Percentiles rank a stretch among this genome's conserved stretches.
These are phyloP conservation scores for Mortierella sp. DNA, from an alignment of 371 early-diverging fungal genomes.

Conservation along the genomic window DNA sequence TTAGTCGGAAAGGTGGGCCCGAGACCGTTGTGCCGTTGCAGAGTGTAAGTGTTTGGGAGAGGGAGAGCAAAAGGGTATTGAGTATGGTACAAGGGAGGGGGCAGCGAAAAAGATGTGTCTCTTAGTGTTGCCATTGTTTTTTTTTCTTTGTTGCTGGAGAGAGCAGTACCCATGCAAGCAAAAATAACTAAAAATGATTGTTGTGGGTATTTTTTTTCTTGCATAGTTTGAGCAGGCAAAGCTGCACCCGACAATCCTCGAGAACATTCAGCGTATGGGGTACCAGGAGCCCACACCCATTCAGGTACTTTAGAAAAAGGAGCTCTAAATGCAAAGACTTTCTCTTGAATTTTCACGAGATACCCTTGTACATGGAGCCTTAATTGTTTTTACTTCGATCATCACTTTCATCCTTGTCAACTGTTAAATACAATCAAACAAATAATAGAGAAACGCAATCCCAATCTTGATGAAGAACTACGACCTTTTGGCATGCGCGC, in stretches of 20 bases:
- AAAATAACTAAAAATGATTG: background rate
- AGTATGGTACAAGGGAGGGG: conserved; percentile 51
- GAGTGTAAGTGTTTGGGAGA: conserved; percentile 13
- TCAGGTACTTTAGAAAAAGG: conserved; percentile 54
- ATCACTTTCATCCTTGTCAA: background rate
- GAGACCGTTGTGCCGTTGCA: conserved; percentile 14
- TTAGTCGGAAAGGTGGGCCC: conserved; percentile 38
- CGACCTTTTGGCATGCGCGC: conserved; percentile 85
- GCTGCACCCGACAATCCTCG: conserved; percentile 65
- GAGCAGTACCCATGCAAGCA: background rate
- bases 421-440: background rate
- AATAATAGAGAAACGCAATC: conserved; percentile 66
- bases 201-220: background rate
- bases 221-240: conserved; percentile 64
- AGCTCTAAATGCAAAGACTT: background rate
- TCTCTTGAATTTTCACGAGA: too few relatives aligned
- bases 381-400: background rate
- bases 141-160: conserved; percentile 22
- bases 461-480: conserved; percentile 74
- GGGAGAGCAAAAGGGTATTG: background rate
- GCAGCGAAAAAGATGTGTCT: too few relatives aligned
- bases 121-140: too few relatives aligned
- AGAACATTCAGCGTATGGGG: conserved; percentile 69
- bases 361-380: background rate
- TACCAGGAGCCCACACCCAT: conserved; percentile 80